A percentile compares a stretch with the other conserved stretches of the same genome.
Evolutionary conservation across 495 filamentous ascomycete genomes (phyloP).

Genomic region (Staphylotrichum tortipilum): DNA sequence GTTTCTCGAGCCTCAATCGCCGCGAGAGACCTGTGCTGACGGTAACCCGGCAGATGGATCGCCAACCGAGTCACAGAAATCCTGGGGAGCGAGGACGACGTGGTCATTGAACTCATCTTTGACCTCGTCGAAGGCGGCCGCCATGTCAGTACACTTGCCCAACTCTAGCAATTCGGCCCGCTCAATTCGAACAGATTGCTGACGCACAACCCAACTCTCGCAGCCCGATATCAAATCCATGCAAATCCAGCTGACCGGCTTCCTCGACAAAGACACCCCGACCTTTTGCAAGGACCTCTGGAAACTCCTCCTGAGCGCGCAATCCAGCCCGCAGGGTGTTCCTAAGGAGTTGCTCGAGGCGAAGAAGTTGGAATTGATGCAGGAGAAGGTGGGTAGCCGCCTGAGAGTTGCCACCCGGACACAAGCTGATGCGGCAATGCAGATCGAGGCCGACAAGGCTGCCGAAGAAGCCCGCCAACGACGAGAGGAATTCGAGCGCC

Average conservation of each 20-base stretch:
- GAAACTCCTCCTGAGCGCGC: conserved; percentile 82
- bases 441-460: conserved; percentile 79
- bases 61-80: conserved; percentile 77
- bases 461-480: conserved; percentile 60
- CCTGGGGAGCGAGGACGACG: conserved; percentile 83
- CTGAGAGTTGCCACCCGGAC: background rate
- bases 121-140: conserved; percentile 74
- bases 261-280: conserved; percentile 87
- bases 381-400: conserved; percentile 64
- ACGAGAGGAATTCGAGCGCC: conserved; percentile 51
- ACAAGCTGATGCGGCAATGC: conserved; percentile 13
- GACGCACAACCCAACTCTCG: no score
- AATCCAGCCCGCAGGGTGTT: conserved; percentile 79
- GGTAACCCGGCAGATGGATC: conserved; percentile 64
- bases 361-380: conserved; percentile 88
- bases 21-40: background rate
- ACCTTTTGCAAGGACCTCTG: conserved; percentile 91
- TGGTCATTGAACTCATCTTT: conserved; percentile 88
- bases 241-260: conserved; percentile 88
- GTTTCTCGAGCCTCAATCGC: background rate
- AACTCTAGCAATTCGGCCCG: no score
- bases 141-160: conserved; percentile 50
- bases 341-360: conserved; percentile 91
- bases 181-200: no score
- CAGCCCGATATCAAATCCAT: conserved; percentile 93